Evolutionary conservation across 768 basidiomycete species (phyloP).

Genomic region (Tremella mesenterica): DNA sequence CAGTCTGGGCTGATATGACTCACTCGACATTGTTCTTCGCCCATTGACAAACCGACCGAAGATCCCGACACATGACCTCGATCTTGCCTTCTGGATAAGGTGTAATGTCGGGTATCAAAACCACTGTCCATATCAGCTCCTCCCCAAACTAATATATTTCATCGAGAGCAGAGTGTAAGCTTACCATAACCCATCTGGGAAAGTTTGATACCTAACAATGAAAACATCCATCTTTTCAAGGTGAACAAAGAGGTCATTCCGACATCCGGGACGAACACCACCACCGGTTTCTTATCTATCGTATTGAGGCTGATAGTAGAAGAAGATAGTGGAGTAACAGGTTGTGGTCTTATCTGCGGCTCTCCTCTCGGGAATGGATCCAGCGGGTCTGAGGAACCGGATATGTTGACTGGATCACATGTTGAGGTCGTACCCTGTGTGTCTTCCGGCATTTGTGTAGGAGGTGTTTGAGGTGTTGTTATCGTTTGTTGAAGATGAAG

Average conservation of each 20-base stretch:
- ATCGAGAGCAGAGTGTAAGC: not conserved
- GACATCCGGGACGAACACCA: slow-evolving; percentile 11
- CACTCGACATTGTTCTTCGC: slow-evolving; percentile 6
- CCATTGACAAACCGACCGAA: slow-evolving; percentile 19
- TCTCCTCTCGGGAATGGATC: not conserved
- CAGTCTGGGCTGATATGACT: not conserved
- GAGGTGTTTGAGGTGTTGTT: no score
- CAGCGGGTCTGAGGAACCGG: not conserved
- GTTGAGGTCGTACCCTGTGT: no score
- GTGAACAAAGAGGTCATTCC: slow-evolving; percentile 3
- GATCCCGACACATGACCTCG: slow-evolving; percentile 11
- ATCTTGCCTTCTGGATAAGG: slow-evolving; percentile 1
- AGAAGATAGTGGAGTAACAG: not conserved
- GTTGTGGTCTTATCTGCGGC: not conserved
- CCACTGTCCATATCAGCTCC: slow-evolving; percentile 5
- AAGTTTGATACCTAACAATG: slow-evolving; percentile 3
- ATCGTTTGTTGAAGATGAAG: no score
- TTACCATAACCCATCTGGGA: slow-evolving; percentile 11
- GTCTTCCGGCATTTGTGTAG: no score
- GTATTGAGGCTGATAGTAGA: not conserved
- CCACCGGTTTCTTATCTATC: slow-evolving; percentile 5
- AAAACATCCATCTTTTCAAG: slow-evolving; percentile 3
- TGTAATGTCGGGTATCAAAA: slow-evolving; percentile 25
- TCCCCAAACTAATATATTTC: no score
- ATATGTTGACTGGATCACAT: no score